Conservation (phyloP, 208 protist species). For the Leishmania lainsoni region DNA sequence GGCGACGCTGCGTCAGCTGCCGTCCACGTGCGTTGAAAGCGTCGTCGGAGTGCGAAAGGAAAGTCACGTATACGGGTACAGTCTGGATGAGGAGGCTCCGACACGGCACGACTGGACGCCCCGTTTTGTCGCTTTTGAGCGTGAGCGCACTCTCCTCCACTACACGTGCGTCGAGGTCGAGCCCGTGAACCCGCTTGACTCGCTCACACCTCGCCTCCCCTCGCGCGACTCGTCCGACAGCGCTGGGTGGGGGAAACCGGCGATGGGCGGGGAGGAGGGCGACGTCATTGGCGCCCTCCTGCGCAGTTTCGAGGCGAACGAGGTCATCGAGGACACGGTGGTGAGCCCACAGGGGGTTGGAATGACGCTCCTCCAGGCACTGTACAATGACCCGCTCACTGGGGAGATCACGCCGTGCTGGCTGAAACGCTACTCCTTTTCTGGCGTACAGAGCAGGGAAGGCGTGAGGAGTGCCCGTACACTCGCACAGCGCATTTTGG, state of each 20-base stretch:
- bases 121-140: conserved; percentile 59
- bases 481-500: conserved; percentile 38
- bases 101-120: conserved; percentile 6
- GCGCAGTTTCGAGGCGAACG: conserved; percentile 32
- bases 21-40: conserved; percentile 46
- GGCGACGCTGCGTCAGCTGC: conserved; percentile 35
- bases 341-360: conserved; percentile 21
- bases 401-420: conserved; percentile 61
- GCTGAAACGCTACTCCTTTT: conserved; percentile 69
- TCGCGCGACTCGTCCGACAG: conserved; percentile 9
- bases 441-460: neutral
- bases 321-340: conserved; percentile 14
- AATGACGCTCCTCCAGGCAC: conserved; percentile 49
- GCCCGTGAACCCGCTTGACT: conserved; percentile 54
- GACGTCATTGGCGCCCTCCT: conserved; percentile 20
- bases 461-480: neutral
- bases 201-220: conserved; percentile 16
- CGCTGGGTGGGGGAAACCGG: conserved; percentile 4
- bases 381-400: conserved; percentile 58
- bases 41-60: conserved; percentile 2
- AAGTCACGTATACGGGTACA: conserved; percentile 8
- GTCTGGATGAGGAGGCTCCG: neutral
- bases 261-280: neutral
- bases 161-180: conserved; percentile 64
- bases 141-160: conserved; percentile 62